Evolutionary conservation across 345 rosid species (phyloP).

Genomic region (Lepidium africanum): DNA sequence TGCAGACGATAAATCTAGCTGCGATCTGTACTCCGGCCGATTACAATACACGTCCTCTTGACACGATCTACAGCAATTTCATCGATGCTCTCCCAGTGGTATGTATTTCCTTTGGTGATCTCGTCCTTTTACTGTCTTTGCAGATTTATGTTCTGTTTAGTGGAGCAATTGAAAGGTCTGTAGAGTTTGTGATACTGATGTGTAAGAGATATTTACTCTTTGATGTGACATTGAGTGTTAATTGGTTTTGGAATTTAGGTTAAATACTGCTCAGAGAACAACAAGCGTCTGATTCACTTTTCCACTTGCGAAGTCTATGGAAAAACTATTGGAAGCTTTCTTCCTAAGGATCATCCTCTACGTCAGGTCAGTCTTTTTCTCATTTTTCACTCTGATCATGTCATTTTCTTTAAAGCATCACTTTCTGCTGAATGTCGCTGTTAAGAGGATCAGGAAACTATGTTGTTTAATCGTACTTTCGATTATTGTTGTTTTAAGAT

Average conservation of each 20-base stretch:
- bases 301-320: slow-evolving; percentile 99
- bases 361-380: slow-evolving; percentile 57
- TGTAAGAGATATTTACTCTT: not conserved
- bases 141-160: not conserved
- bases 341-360: slow-evolving; percentile 92
- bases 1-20: slow-evolving; percentile 86
- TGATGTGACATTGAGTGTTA: slow-evolving; percentile 23
- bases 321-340: slow-evolving; percentile 92
- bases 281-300: slow-evolving; percentile 95
- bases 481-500: not conserved
- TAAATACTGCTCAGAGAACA: slow-evolving; percentile 97
- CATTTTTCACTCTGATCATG: slow-evolving; percentile 11
- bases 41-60: slow-evolving; percentile 97
- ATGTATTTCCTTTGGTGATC: slow-evolving; percentile 12
- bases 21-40: slow-evolving; percentile 99
- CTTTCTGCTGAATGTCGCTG: not conserved
- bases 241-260: slow-evolving; percentile 37
- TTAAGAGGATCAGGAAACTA: not conserved
- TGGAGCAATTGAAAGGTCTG: not conserved
- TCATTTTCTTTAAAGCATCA: not conserved
- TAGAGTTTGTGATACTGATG: not conserved
- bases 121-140: not conserved
- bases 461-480: not conserved
- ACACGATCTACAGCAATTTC: slow-evolving; percentile 98
- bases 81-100: slow-evolving; percentile 99